Percentiles rank a stretch among this genome's conserved stretches.
phyloP scores from a whole-genome alignment of 345 rosid species.

The Eucalyptus decipiens region DNA sequence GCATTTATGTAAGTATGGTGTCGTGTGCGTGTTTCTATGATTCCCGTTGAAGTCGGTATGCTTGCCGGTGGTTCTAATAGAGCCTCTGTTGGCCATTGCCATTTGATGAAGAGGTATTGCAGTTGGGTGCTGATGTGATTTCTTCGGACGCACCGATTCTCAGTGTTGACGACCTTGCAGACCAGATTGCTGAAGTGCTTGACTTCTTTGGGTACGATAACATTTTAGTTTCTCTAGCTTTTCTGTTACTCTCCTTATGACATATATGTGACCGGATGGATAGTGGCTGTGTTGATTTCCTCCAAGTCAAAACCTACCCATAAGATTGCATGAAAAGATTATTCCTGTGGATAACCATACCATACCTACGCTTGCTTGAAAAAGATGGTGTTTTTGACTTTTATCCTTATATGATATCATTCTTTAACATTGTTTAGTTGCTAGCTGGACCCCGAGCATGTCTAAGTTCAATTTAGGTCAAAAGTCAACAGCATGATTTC shows the following conservation, averaged over 20 bases:
- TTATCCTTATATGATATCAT: neutral
- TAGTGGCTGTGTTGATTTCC: neutral
- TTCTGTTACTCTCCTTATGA: neutral
- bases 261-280: neutral
- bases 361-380: neutral
- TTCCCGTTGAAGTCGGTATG: neutral
- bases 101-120: constrained; percentile 31
- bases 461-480: neutral
- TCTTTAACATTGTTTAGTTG: neutral
- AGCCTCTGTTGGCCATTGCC: neutral
- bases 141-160: constrained; percentile 37
- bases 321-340: neutral
- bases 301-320: neutral
- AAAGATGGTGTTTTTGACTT: neutral
- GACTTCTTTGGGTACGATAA: constrained; percentile 31
- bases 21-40: neutral
- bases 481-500: neutral
- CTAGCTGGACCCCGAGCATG: neutral
- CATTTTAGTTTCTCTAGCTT: neutral
- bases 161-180: constrained; percentile 43
- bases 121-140: constrained; percentile 55
- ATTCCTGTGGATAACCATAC: neutral
- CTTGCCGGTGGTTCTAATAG: neutral
- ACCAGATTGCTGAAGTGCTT: constrained; percentile 54
- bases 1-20: neutral